Evolutionary conservation across 495 filamentous ascomycete species (phyloP).

Genomic region (Penicillium arizonense): DNA sequence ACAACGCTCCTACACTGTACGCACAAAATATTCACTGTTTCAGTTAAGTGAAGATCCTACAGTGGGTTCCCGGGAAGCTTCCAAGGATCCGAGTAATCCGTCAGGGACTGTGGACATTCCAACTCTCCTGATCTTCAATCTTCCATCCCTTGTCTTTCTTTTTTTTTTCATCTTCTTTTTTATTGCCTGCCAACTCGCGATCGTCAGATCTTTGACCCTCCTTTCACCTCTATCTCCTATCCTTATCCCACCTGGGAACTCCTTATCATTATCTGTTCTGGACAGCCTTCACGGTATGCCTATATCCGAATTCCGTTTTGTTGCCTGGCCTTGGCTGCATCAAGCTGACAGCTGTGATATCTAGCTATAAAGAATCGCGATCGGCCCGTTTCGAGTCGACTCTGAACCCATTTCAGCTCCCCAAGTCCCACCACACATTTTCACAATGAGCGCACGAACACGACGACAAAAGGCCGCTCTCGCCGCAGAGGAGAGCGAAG

Average conservation of each 20-base stretch:
- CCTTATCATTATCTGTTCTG: not conserved
- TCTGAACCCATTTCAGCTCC: not conserved
- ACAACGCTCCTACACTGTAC: too few species aligned
- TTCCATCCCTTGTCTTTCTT: not conserved
- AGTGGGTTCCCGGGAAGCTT: constrained; percentile 19
- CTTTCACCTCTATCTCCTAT: constrained; percentile 6
- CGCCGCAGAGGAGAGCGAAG: constrained; percentile 37
- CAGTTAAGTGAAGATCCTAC: not conserved
- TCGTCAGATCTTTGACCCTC: constrained; percentile 12
- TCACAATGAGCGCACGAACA: constrained; percentile 42
- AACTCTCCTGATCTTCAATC: not conserved
- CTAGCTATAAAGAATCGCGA: not conserved
- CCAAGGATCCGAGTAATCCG: constrained; percentile 25
- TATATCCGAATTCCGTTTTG: too few species aligned
- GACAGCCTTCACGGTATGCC: too few species aligned
- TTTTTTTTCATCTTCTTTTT: not conserved
- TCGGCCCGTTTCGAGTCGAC: not conserved
- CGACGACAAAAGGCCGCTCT: constrained; percentile 44
- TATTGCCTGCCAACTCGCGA: constrained; percentile 2
- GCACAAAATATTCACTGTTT: not conserved
- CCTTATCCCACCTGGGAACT: constrained; percentile 1
- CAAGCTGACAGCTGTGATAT: not conserved
- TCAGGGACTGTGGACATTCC: constrained; percentile 10
- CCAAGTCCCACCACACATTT: not conserved
- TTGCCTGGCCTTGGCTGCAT: too few species aligned